Percentiles rank a stretch among this genome's conserved stretches.
These are phyloP conservation scores for Fusarium brevicatenulatum DNA, from an alignment of 2,329 filamentous ascomycete species.

Conservation along the genomic window DNA sequence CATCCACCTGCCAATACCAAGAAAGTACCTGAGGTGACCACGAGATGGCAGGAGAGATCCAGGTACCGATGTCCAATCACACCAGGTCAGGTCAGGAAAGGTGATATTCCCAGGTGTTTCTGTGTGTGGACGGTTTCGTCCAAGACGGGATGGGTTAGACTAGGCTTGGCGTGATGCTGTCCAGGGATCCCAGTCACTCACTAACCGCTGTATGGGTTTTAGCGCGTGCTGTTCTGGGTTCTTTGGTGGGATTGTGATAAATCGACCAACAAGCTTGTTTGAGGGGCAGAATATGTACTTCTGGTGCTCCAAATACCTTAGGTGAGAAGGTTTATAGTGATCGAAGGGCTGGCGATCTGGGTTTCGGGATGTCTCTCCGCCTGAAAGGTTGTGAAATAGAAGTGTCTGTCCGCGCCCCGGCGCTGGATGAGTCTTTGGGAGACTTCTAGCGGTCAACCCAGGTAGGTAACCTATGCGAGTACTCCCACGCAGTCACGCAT, in stretches of 20 bases:
- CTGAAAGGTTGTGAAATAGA: not conserved
- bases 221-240: not conserved
- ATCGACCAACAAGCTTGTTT: not conserved
- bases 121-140: slow-evolving; percentile 28
- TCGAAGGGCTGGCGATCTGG: not conserved
- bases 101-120: slow-evolving; percentile 28
- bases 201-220: not conserved
- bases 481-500: slow-evolving; percentile 6
- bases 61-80: slow-evolving; percentile 25
- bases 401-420: not conserved
- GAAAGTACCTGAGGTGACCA: slow-evolving; percentile 22
- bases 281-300: not conserved
- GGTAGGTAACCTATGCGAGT: not conserved
- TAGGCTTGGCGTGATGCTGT: slow-evolving; percentile 27
- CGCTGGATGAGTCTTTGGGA: not conserved
- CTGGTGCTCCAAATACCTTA: not conserved
- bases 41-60: not conserved
- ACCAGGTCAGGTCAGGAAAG: slow-evolving; percentile 16
- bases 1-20: not conserved
- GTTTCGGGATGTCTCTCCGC: not conserved
- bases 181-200: slow-evolving; percentile 24
- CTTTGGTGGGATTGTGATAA: not conserved
- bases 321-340: not conserved
- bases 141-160: slow-evolving; percentile 31
- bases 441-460: slow-evolving; percentile 3